Percentiles rank a stretch among this genome's conserved stretches.
These are phyloP conservation scores for Leccinum rimulosum DNA, from an alignment of 768 basidiomycete genomes.

Conservation along the genomic window DNA sequence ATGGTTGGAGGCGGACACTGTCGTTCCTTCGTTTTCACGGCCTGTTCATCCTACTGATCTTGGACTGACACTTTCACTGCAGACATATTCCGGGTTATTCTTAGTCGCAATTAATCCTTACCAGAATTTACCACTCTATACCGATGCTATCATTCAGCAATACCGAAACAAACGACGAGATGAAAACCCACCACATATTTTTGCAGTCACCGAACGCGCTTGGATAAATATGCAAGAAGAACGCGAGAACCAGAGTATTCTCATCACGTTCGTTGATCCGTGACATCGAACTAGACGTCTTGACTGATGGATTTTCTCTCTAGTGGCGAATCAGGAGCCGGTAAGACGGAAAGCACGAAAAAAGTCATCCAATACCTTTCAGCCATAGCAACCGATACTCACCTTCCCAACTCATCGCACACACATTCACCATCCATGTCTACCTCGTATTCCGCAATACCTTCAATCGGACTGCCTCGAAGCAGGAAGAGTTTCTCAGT, in stretches of 20 bases:
- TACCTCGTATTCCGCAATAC: conserved; percentile 54
- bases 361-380: conserved; percentile 99
- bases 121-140: conserved; percentile 87
- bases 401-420: conserved; percentile 56
- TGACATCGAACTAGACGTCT: not conserved
- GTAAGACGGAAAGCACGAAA: conserved; percentile 98
- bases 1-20: conserved; percentile 1
- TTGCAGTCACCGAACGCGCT: conserved; percentile 94
- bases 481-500: conserved; percentile 52
- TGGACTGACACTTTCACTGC: conserved; percentile 15
- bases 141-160: conserved; percentile 81
- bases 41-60: not conserved
- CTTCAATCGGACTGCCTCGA: conserved; percentile 67
- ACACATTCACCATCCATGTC: conserved; percentile 64
- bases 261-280: conserved; percentile 79
- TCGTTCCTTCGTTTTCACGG: conserved; percentile 5
- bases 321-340: conserved; percentile 98
- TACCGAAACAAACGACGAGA: conserved; percentile 86
- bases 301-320: conserved; percentile 8
- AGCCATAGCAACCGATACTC: conserved; percentile 86
- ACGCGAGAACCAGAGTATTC: conserved; percentile 94
- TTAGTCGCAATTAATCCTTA: conserved; percentile 99
- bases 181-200: conserved; percentile 95
- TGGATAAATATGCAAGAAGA: conserved; percentile 99
- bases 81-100: conserved; percentile 97